Conservation (phyloP, 208 protist genomes). For the Trypanosoma boissoni region DNA sequence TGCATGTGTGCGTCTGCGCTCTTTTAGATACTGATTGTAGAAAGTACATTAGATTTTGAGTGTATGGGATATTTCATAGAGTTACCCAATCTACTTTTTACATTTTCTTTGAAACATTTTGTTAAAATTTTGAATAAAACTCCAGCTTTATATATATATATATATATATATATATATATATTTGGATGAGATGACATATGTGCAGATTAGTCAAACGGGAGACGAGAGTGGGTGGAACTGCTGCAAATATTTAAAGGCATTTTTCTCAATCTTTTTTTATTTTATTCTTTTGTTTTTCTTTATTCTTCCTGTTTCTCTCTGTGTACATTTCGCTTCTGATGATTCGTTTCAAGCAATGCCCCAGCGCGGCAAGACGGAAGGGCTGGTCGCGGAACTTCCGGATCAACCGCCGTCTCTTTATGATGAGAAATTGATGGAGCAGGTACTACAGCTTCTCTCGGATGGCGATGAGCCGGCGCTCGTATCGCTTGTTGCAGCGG, state of each 20-base stretch:
- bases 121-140: slow-evolving; percentile 1
- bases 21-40: background rate
- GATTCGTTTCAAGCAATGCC: no score
- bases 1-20: background rate
- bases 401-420: slow-evolving; percentile 19
- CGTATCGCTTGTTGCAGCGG: slow-evolving; percentile 38
- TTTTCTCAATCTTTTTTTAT: slow-evolving; percentile 11
- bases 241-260: no score
- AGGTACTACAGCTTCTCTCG: slow-evolving; percentile 24
- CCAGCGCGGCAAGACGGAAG: slow-evolving; percentile 10
- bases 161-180: slow-evolving; percentile 4
- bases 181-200: background rate
- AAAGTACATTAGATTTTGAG: no score
- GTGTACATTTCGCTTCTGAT: background rate
- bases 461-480: slow-evolving; percentile 32
- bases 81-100: no score
- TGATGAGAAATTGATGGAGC: slow-evolving; percentile 43
- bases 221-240: no score
- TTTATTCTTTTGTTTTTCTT: background rate
- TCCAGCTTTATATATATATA: slow-evolving; percentile 4
- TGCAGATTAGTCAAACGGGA: no score
- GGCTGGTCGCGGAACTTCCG: slow-evolving; percentile 4
- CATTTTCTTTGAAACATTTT: slow-evolving; percentile 1
- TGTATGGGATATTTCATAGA: no score
- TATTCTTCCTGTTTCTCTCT: background rate